phyloP scores from a whole-genome alignment of 352 stramenopile species.

The Phytopythium mirpurense region DNA sequence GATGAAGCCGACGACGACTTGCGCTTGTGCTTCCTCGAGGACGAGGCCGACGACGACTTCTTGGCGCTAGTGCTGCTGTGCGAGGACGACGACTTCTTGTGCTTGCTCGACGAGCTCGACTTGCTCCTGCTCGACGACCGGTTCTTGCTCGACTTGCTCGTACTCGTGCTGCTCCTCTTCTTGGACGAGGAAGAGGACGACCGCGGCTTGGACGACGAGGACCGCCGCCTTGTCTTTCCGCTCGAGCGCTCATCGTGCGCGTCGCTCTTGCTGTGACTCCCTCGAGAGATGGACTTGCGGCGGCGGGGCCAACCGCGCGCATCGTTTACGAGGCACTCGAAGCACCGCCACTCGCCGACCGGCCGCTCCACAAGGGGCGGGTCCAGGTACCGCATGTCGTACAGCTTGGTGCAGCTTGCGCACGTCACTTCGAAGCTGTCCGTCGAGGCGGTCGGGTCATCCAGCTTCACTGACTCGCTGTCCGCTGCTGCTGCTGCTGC shows the following conservation, averaged over 20 bases:
- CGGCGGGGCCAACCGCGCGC: slow-evolving; percentile 72
- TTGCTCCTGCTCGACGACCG: slow-evolving; percentile 44
- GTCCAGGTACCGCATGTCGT: slow-evolving; percentile 83
- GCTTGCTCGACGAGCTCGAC: slow-evolving; percentile 31
- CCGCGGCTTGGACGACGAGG: slow-evolving; percentile 35
- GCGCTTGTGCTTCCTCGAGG: slow-evolving; percentile 59
- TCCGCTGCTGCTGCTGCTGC: no score
- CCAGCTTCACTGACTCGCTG: background rate
- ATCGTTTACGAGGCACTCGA: slow-evolving; percentile 87
- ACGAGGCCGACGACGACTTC: slow-evolving; percentile 38
- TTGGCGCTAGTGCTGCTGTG: slow-evolving; percentile 45
- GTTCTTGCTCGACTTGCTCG: slow-evolving; percentile 30
- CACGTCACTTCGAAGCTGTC: slow-evolving; percentile 80
- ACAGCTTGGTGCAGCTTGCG: slow-evolving; percentile 68
- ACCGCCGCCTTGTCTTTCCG: slow-evolving; percentile 27
- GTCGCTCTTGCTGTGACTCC: slow-evolving; percentile 13
- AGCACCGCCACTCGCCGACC: slow-evolving; percentile 77
- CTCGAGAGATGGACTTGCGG: slow-evolving; percentile 21
- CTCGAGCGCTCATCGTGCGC: slow-evolving; percentile 4
- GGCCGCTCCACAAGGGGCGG: slow-evolving; percentile 72
- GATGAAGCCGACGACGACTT: slow-evolving; percentile 62
- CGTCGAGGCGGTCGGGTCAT: background rate
- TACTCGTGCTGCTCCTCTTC: slow-evolving; percentile 36
- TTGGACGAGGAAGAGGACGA: slow-evolving; percentile 33
- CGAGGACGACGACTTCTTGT: slow-evolving; percentile 11